Conservation (phyloP, 305 asterid genomes). For the Fraxinus nigra region DNA sequence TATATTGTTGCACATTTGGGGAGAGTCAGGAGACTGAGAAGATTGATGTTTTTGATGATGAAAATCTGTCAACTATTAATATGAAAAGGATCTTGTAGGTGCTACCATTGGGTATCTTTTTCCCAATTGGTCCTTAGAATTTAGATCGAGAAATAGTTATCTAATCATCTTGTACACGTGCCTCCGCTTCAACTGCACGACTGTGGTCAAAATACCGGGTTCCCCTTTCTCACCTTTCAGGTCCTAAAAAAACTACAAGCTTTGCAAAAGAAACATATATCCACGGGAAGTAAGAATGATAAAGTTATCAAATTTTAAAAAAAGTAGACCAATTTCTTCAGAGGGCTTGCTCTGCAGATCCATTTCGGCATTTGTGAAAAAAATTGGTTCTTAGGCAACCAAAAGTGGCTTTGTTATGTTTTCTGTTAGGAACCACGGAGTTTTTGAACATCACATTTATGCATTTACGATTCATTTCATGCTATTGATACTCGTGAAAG, state of each 20-base stretch:
- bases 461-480: neutral
- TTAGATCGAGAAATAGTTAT: neutral
- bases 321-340: neutral
- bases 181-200: neutral
- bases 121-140: neutral
- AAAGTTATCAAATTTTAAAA: neutral
- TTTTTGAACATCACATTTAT: neutral
- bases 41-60: neutral
- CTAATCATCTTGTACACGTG: neutral
- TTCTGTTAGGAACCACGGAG: neutral
- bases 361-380: neutral
- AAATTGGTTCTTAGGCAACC: neutral
- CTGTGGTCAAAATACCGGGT: neutral
- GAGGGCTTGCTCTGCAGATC: neutral
- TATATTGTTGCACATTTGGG: slow-evolving; percentile 9
- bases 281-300: neutral
- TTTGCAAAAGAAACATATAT: neutral
- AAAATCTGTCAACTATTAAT: neutral
- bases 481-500: neutral
- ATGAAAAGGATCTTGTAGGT: neutral
- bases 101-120: slow-evolving; percentile 1
- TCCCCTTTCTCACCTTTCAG: neutral
- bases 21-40: neutral
- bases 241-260: neutral
- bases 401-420: neutral